A percentile compares a stretch with the other conserved stretches of the same genome.
Evolutionary conservation across 371 early-diverging fungal species (phyloP).

Genomic region (Choanephora cucurbitarum): DNA sequence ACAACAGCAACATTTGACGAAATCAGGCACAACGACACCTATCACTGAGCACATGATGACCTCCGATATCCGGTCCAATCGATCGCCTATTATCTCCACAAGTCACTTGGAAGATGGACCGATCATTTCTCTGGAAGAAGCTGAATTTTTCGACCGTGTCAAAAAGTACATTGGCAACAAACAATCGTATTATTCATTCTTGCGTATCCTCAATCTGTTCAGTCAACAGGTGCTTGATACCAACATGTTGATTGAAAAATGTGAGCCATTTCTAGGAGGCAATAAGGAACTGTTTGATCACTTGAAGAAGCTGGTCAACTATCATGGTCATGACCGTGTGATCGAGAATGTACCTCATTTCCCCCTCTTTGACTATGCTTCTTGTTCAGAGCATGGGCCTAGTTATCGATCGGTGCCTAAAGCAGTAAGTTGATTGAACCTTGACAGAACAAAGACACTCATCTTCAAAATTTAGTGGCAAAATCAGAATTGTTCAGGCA

Average conservation of each 20-base stretch:
- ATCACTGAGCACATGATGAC: not conserved
- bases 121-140: slow-evolving; percentile 60
- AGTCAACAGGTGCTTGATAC: slow-evolving; percentile 92
- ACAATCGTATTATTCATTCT: slow-evolving; percentile 87
- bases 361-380: slow-evolving; percentile 9
- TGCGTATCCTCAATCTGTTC: slow-evolving; percentile 95
- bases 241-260: slow-evolving; percentile 77
- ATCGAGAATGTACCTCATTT: slow-evolving; percentile 29
- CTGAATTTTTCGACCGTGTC: slow-evolving; percentile 88
- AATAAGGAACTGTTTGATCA: slow-evolving; percentile 80
- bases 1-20: slow-evolving; percentile 3
- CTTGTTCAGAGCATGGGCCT: slow-evolving; percentile 23
- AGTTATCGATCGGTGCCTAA: slow-evolving; percentile 63
- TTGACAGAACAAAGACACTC: too few relatives aligned
- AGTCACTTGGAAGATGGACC: slow-evolving; percentile 14
- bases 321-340: slow-evolving; percentile 58
- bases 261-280: slow-evolving; percentile 73
- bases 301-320: slow-evolving; percentile 93
- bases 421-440: slow-evolving; percentile 56
- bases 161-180: slow-evolving; percentile 81
- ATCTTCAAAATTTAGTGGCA: too few relatives aligned
- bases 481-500: slow-evolving; percentile 74
- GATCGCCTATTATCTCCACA: slow-evolving; percentile 7
- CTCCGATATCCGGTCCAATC: slow-evolving; percentile 17
- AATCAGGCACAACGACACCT: too few relatives aligned